These are phyloP conservation scores for Euptelea pleiosperma DNA, from an alignment of 164 flowering plant species.

Conservation along the genomic window DNA sequence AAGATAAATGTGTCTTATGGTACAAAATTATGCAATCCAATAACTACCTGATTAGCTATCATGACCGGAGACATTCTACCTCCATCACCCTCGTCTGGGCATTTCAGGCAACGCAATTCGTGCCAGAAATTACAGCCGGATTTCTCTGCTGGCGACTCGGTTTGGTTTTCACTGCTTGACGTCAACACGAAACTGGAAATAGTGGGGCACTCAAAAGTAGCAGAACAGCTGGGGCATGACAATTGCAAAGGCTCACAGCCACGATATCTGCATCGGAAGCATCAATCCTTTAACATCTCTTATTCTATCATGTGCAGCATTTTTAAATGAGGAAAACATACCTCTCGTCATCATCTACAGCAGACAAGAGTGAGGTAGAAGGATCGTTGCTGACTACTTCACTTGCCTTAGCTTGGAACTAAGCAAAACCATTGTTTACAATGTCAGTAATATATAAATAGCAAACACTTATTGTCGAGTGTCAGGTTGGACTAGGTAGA, in stretches of 20 bases:
- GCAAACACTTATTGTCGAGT: not conserved
- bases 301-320: not conserved
- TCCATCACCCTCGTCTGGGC: constrained; percentile 64
- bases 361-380: constrained; percentile 47
- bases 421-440: constrained; percentile 12
- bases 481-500: not conserved
- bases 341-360: constrained; percentile 79
- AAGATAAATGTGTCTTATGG: not conserved
- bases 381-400: constrained; percentile 48
- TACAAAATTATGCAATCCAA: not conserved
- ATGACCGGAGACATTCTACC: constrained; percentile 60
- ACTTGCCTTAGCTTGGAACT: constrained; percentile 69
- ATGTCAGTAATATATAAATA: constrained; percentile 4
- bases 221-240: constrained; percentile 87
- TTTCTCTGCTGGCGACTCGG: constrained; percentile 26
- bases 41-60: constrained; percentile 85
- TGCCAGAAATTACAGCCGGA: constrained; percentile 52
- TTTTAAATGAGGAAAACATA: constrained; percentile 19
- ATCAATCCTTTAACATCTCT: not conserved
- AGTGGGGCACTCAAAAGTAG: constrained; percentile 71
- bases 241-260: constrained; percentile 77
- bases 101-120: constrained; percentile 65
- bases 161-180: constrained; percentile 30
- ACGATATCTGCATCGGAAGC: constrained; percentile 48
- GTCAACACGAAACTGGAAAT: constrained; percentile 44